Percentiles rank a stretch among this genome's conserved stretches.
These are phyloP conservation scores for Cladophialophora immunda DNA, from an alignment of 2,329 filamentous ascomycete species.

Conservation along the genomic window DNA sequence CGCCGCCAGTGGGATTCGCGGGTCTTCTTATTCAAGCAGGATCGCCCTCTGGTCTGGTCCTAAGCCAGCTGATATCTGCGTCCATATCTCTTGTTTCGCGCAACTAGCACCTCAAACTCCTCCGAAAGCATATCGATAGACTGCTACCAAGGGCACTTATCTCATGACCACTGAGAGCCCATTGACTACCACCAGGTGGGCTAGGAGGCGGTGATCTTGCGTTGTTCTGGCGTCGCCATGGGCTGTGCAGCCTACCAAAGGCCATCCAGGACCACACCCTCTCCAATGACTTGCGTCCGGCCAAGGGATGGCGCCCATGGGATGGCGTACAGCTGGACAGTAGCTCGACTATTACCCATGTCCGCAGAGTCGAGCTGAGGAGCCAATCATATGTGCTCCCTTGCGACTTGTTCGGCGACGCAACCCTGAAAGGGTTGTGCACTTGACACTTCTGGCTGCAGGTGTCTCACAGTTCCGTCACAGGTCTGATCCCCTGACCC, in stretches of 20 bases:
- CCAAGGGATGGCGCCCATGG: constrained; percentile 17
- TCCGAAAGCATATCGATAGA: constrained; percentile 25
- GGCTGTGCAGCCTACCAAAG: constrained; percentile 11
- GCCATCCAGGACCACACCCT: constrained; percentile 21
- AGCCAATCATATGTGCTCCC: constrained; percentile 19
- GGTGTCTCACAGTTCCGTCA: neutral
- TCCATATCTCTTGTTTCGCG: constrained; percentile 22
- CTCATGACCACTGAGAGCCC: constrained; percentile 28
- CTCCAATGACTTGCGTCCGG: constrained; percentile 2
- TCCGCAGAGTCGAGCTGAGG: neutral
- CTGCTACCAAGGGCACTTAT: constrained; percentile 15
- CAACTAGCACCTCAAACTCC: constrained; percentile 10
- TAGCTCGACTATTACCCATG: neutral
- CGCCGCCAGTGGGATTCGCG: constrained; percentile 16
- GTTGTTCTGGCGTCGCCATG: constrained; percentile 14
- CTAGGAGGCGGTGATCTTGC: constrained; percentile 20
- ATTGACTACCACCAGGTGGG: constrained; percentile 25
- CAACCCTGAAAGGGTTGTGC: neutral
- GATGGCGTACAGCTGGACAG: constrained; percentile 18
- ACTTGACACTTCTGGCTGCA: neutral
- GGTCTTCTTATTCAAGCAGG: constrained; percentile 22
- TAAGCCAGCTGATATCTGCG: constrained; percentile 18
- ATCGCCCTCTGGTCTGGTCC: neutral
- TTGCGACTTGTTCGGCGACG: neutral
- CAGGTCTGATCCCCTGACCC: neutral